These are phyloP conservation scores for Arthroderma sp. DNA, from an alignment of 2,329 filamentous ascomycete genomes.

Conservation along the genomic window DNA sequence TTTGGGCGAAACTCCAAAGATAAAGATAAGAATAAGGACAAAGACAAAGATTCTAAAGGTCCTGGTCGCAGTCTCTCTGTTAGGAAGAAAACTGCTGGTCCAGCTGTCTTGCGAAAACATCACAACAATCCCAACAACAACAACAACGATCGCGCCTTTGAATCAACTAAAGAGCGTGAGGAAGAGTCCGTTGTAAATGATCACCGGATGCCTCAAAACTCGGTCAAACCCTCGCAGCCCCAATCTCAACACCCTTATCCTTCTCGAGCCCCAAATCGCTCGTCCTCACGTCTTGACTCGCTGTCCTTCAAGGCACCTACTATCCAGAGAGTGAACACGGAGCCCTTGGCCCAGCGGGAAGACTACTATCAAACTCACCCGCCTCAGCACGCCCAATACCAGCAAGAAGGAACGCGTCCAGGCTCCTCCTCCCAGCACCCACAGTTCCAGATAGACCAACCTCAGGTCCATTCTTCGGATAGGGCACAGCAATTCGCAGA, in stretches of 20 bases:
- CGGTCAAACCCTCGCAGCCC: conserved; percentile 6
- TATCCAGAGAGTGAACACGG: conserved; percentile 12
- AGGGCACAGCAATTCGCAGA: conserved; percentile 12
- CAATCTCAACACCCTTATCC: conserved; percentile 9
- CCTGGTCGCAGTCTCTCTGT: conserved; percentile 18
- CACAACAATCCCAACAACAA: background rate
- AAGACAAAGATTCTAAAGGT: conserved; percentile 6
- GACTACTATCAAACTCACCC: conserved; percentile 13
- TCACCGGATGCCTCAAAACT: conserved; percentile 9
- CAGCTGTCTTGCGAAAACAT: conserved; percentile 5
- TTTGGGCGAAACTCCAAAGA: conserved; percentile 15
- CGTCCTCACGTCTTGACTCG: conserved; percentile 11
- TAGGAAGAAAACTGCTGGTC: conserved; percentile 13
- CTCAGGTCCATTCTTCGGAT: conserved; percentile 12
- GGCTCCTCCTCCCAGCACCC: conserved; percentile 8
- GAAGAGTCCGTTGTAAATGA: conserved; percentile 4
- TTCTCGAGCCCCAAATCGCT: conserved; percentile 9
- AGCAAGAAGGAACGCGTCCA: conserved; percentile 4
- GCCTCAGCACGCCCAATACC: conserved; percentile 12
- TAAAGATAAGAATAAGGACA: conserved; percentile 9
- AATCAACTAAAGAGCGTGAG: conserved; percentile 5
- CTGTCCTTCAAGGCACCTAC: conserved; percentile 10
- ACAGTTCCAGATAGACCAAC: conserved; percentile 13
- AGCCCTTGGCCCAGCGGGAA: conserved; percentile 9
- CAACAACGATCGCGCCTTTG: conserved; percentile 4